These are phyloP conservation scores for Biscogniauxia marginata DNA, from an alignment of 2,329 filamentous ascomycete species.

Conservation along the genomic window DNA sequence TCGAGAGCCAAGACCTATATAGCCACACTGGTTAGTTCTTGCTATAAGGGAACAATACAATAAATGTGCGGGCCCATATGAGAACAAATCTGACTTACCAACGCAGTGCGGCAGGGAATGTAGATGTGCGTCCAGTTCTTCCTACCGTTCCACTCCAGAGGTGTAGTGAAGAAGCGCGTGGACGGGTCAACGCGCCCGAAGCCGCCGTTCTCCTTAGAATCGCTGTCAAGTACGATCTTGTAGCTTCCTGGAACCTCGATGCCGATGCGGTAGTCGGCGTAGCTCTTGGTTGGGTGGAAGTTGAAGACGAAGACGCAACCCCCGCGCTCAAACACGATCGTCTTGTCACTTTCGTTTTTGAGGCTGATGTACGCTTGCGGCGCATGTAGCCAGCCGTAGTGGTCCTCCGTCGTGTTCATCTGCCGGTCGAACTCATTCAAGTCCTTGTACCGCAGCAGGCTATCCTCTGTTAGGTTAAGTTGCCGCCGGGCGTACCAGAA, in stretches of 20 bases:
- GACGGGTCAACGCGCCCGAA: conserved; percentile 72
- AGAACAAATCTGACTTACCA: conserved; percentile 55
- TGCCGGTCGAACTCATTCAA: conserved; percentile 90
- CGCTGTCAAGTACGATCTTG: conserved; percentile 78
- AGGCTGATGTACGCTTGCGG: conserved; percentile 88
- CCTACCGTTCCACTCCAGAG: conserved; percentile 84
- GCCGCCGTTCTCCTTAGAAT: conserved; percentile 75
- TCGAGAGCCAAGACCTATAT: conserved; percentile 54
- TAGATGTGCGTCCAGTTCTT: conserved; percentile 94
- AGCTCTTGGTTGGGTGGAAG: conserved; percentile 83
- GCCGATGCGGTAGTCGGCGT: conserved; percentile 88
- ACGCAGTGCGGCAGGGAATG: conserved; percentile 76
- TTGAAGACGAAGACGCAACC: conserved; percentile 95
- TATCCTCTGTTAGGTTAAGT: conserved; percentile 87
- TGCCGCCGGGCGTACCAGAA: conserved; percentile 94
- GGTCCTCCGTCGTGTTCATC: conserved; percentile 86
- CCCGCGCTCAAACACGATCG: conserved; percentile 91
- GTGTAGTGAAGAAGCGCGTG: conserved; percentile 90
- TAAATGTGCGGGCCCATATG: background rate
- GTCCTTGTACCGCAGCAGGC: conserved; percentile 81
- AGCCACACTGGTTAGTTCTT: conserved; percentile 11
- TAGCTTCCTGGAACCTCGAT: conserved; percentile 85
- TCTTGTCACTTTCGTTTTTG: conserved; percentile 92
- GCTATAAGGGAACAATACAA: too few relatives aligned
- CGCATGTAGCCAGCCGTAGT: conserved; percentile 86